phyloP scores from a whole-genome alignment of 768 basidiomycete species.

The Suillus bovinus region DNA sequence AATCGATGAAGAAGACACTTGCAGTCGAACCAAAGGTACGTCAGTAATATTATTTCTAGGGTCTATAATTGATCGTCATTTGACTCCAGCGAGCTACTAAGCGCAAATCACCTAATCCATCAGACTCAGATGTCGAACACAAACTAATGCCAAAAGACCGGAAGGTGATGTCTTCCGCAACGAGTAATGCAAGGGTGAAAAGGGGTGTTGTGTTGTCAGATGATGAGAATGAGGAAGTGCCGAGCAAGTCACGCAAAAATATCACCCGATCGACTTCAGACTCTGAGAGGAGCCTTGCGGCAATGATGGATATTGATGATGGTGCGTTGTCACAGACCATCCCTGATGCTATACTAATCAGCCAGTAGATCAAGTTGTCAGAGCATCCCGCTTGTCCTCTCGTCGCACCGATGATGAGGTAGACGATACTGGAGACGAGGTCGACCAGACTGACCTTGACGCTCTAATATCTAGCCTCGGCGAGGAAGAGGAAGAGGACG shows the following conservation, averaged over 20 bases:
- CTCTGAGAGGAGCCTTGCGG: constrained; percentile 45
- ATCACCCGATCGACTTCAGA: constrained; percentile 40
- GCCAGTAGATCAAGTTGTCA: constrained; percentile 28
- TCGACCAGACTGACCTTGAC: constrained; percentile 30
- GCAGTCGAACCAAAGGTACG: constrained; percentile 11
- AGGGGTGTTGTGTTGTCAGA: constrained; percentile 59
- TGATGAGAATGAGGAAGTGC: constrained; percentile 47
- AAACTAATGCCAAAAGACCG: constrained; percentile 10
- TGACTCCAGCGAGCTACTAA: constrained; percentile 35
- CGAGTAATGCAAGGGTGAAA: constrained; percentile 37
- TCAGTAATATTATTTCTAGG: background rate
- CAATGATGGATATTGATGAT: constrained; percentile 80
- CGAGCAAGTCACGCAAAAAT: constrained; percentile 26
- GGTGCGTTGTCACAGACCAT: constrained; percentile 41
- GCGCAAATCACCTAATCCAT: constrained; percentile 44
- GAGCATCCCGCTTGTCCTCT: constrained; percentile 23
- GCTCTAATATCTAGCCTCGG: constrained; percentile 26
- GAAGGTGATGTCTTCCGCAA: constrained; percentile 11
- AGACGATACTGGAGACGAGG: constrained; percentile 31
- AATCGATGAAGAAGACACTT: background rate
- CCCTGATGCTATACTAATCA: constrained; percentile 12
- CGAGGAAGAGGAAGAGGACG: constrained; percentile 28
- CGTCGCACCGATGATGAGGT: constrained; percentile 23
- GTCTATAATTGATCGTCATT: constrained; percentile 16
- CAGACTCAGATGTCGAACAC: constrained; percentile 28